Evolutionary conservation across 2,329 filamentous ascomycete genomes (phyloP), one percentile per base, ranked within the genome.

Genomic region (Aureobasidium sp.): DNA sequence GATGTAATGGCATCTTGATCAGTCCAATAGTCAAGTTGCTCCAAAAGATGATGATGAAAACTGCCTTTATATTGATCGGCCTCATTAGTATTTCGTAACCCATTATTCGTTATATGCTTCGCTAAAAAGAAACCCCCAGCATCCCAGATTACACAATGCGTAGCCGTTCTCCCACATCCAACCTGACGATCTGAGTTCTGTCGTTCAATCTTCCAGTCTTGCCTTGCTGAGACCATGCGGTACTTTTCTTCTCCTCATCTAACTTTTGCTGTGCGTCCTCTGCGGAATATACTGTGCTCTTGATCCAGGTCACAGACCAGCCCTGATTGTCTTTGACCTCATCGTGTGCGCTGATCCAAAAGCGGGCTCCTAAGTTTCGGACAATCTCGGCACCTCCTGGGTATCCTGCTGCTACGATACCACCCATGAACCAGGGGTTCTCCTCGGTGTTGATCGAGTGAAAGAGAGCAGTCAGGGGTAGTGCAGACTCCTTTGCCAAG

Each of bases 301-400:
- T 82, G 6, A 88, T 79, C 72, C 85, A 80, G 47, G 76, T 82
- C 6, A 84, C 86, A 4, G 82, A 84, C 58, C 87, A 72, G 0
- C 88, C 88, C 4, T 78, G 79, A 31, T 84, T 82, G 42, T 86
- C 80, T 71, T 90, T 91, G 33, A 87, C 84, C 7, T 85, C 87
- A 70, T 91, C 88, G 68, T 90, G 88, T 0, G 88, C 85, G 64
- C 84, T 84, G 25, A 92, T 82, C 90, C 90, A 92, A 1, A 82
- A 79, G 65, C 80, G 81, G 5, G 87, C 87, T 16, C 82, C 82
- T 1, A 90, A 75, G 25, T 80, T 81, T 43, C 80, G 76, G 2
- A 88, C 88, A 31, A 89, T 86, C 65, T 88, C 83, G 31, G 85
- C 74, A 0, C 90, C 90, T 15, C 84, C 82, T 0, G 88, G 86